Evolutionary conservation across 2,329 filamentous ascomycete species (phyloP), one percentile per base, ranked within the genome.

Genomic region (Clarireedia sp.): DNA sequence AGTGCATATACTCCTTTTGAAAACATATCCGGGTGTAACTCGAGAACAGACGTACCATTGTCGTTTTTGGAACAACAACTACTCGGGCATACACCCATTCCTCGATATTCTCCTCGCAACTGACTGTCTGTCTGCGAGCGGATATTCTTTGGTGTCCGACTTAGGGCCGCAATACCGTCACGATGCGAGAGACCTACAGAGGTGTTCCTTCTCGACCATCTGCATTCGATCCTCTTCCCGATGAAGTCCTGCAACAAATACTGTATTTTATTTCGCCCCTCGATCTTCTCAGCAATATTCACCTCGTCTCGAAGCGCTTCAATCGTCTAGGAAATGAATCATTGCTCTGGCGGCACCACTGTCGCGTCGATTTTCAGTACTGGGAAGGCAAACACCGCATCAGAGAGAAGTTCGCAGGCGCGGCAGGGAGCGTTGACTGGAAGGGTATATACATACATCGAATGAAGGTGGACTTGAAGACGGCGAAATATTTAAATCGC

Each of bases 201-300:
- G n/a, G 16, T 17, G n/a, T 17, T 19, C n/a, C 16, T 17, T 19
- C n/a, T 41, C 38, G 19, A 41, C 14, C 16, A 17, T 24, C 37
- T 38, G n/a, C 43, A 50, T 37, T 50, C 63, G 14, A 51, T 16
- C 36, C 51, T 17, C 66, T 70, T 41, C 91, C 91, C 41, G 87
- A 92, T 70, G 94, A 99, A 74, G 81, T 97, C 60, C 78, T 97
- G 64, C 83, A 89, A 67, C 79, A 85, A 52, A 87, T 97, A 62
- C 78, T 96, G 62, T 76, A 78, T 59, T 83, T 83, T 66, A 69
- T 78, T 44, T 71, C 75, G 66, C 85, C 78, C 62, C 75, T 75
- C 55, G 77, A 85, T 58, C 76, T 75, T 48, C 69, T 83, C 40
- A 52, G 62, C 14, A 70, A 65, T 55, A 64, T 84, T 38, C 75